phyloP scores from a whole-genome alignment of 108 stramenopile species.

The Discostella stelligeroides region DNA sequence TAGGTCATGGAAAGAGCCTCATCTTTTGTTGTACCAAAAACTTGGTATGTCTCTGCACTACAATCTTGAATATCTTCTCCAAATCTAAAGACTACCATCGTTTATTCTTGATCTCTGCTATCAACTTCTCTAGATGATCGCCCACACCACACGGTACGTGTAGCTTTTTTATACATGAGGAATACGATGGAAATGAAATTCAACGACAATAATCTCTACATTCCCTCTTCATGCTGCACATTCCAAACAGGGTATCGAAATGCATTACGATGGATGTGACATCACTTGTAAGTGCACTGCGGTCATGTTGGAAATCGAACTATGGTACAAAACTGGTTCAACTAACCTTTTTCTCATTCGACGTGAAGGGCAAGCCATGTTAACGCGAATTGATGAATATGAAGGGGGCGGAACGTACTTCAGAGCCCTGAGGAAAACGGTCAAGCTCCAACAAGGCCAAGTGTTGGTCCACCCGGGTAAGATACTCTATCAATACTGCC shows the following conservation, averaged over 20 bases:
- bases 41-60: neutral
- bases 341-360: slow-evolving; percentile 3
- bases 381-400: slow-evolving; percentile 48
- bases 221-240: too few relatives aligned
- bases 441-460: slow-evolving; percentile 52
- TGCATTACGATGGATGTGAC: slow-evolving; percentile 64
- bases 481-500: neutral
- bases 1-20: slow-evolving; percentile 52
- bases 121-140: slow-evolving; percentile 13
- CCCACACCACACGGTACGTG: slow-evolving; percentile 48
- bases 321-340: neutral
- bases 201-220: too few relatives aligned
- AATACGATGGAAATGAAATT: too few relatives aligned
- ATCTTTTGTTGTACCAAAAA: slow-evolving; percentile 54
- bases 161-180: too few relatives aligned
- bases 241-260: slow-evolving; percentile 65
- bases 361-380: slow-evolving; percentile 43
- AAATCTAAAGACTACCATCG: too few relatives aligned
- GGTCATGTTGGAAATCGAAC: too few relatives aligned
- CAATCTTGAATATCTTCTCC: neutral
- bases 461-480: slow-evolving; percentile 53
- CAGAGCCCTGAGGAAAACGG: slow-evolving; percentile 51
- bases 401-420: slow-evolving; percentile 65
- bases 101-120: too few relatives aligned
- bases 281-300: slow-evolving; percentile 6